phyloP scores from a whole-genome alignment of 2,329 filamentous ascomycete genomes.

The Pseudocercospora cruenta region DNA sequence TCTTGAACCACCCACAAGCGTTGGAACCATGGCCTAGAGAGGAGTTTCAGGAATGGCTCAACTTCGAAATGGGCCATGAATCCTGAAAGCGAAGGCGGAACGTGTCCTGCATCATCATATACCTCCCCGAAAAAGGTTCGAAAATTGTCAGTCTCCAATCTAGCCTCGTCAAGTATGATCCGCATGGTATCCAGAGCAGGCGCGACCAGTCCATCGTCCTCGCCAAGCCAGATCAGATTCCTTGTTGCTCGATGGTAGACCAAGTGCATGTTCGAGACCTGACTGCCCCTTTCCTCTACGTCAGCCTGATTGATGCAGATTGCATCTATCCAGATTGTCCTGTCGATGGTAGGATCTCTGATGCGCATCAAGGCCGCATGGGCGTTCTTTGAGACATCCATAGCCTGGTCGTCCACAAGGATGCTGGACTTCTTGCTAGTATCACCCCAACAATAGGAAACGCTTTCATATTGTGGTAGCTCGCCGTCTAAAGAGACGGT shows the following conservation, averaged over 20 bases:
- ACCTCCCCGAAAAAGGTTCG: slow-evolving; percentile 1
- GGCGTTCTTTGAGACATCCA: slow-evolving; percentile 3
- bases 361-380: slow-evolving; percentile 6
- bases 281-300: not conserved
- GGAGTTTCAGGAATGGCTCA: slow-evolving; percentile 6
- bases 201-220: slow-evolving; percentile 1
- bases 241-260: slow-evolving; percentile 4
- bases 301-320: slow-evolving; percentile 19
- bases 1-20: slow-evolving; percentile 20
- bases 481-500: not conserved
- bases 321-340: slow-evolving; percentile 14
- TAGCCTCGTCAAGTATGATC: not conserved
- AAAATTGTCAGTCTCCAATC: slow-evolving; percentile 4
- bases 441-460: slow-evolving; percentile 17
- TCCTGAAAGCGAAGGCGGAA: not conserved
- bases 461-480: slow-evolving; percentile 4
- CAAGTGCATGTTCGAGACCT: slow-evolving; percentile 9
- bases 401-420: not conserved
- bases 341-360: not conserved
- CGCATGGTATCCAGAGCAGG: not conserved
- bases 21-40: slow-evolving; percentile 16
- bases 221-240: slow-evolving; percentile 16
- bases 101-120: slow-evolving; percentile 2
- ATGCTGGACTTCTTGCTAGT: not conserved
- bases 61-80: slow-evolving; percentile 11